phyloP scores from a whole-genome alignment of 2,329 filamentous ascomycete genomes.

The Fusarium buxicola region DNA sequence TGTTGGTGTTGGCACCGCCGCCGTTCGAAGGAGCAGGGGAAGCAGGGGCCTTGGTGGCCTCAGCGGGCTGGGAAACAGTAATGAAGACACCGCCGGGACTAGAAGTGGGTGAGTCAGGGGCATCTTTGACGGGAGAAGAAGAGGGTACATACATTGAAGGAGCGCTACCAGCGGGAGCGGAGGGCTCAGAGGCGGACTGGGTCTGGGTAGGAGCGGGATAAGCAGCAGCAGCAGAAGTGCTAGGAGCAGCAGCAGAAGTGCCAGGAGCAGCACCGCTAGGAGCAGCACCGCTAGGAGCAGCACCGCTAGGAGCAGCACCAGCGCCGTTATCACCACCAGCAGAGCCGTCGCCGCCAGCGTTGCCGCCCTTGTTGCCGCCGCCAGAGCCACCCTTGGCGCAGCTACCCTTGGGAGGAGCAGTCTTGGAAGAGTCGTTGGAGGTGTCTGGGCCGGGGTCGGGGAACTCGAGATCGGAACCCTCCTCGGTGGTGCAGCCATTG shows the following conservation, averaged over 20 bases:
- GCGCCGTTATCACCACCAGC: constrained; percentile 18
- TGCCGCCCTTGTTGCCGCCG: background rate
- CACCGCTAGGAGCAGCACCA: constrained; percentile 25
- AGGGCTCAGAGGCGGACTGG: constrained; percentile 26
- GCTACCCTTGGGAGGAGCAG: constrained; percentile 52
- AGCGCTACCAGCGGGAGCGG: constrained; percentile 37
- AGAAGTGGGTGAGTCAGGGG: constrained; percentile 36
- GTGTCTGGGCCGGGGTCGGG: constrained; percentile 73
- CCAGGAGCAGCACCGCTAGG: constrained; percentile 10
- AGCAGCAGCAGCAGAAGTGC: constrained; percentile 17
- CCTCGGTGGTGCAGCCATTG: constrained; percentile 68
- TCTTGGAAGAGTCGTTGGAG: constrained; percentile 51
- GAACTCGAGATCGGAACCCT: constrained; percentile 70
- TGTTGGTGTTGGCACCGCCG: constrained; percentile 28
- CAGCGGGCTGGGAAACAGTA: constrained; percentile 47
- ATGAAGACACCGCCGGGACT: constrained; percentile 59
- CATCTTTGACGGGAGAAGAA: constrained; percentile 9
- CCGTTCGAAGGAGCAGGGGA: constrained; percentile 28
- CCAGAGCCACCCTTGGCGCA: constrained; percentile 47
- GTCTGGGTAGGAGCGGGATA: constrained; percentile 39
- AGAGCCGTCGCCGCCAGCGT: constrained; percentile 16
- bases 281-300: constrained; percentile 16
- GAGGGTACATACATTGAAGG: constrained; percentile 45
- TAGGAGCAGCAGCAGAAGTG: constrained; percentile 13
- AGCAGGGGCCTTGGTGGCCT: constrained; percentile 40